Evolutionary conservation across 2,329 filamentous ascomycete species (phyloP).

Genomic region (Bretziella fagacearum): DNA sequence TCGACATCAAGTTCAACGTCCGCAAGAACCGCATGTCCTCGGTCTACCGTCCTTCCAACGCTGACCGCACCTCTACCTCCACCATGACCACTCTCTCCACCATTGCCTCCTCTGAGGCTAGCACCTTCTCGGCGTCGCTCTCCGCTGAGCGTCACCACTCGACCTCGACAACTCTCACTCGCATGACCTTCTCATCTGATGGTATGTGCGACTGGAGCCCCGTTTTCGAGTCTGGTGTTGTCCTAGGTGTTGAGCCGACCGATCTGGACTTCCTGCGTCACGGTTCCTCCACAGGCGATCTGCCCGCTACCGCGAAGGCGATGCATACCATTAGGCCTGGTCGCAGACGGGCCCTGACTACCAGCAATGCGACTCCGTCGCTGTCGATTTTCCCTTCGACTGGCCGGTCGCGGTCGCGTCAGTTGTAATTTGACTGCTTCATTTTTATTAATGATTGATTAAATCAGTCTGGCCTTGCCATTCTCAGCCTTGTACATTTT

Average conservation of each 20-base stretch:
- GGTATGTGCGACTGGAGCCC: constrained; percentile 17
- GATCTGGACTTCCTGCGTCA: constrained; percentile 12
- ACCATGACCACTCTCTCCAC: constrained; percentile 29
- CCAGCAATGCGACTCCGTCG: constrained; percentile 28
- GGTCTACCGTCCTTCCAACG: constrained; percentile 21
- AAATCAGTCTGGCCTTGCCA: neutral
- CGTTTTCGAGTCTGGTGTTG: constrained; percentile 18
- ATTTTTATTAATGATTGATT: no score
- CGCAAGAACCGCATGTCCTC: constrained; percentile 16
- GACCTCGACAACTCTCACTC: constrained; percentile 35
- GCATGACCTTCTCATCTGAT: constrained; percentile 35
- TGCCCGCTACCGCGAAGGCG: constrained; percentile 13
- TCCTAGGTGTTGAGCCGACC: constrained; percentile 11
- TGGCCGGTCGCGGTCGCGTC: constrained; percentile 20
- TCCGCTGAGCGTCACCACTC: constrained; percentile 35
- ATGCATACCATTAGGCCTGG: constrained; percentile 11
- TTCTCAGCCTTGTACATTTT: neutral
- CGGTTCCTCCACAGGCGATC: constrained; percentile 13
- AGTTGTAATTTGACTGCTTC: no score
- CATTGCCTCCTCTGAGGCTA: constrained; percentile 12
- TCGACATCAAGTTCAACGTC: constrained; percentile 12
- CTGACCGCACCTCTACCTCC: constrained; percentile 36
- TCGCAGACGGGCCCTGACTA: constrained; percentile 29
- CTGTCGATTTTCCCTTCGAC: constrained; percentile 29
- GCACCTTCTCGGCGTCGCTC: constrained; percentile 26